A percentile compares a stretch with the other conserved stretches of the same genome.
phyloP scores from a whole-genome alignment of 805 yeast species.

The Candida jianshihensis region DNA sequence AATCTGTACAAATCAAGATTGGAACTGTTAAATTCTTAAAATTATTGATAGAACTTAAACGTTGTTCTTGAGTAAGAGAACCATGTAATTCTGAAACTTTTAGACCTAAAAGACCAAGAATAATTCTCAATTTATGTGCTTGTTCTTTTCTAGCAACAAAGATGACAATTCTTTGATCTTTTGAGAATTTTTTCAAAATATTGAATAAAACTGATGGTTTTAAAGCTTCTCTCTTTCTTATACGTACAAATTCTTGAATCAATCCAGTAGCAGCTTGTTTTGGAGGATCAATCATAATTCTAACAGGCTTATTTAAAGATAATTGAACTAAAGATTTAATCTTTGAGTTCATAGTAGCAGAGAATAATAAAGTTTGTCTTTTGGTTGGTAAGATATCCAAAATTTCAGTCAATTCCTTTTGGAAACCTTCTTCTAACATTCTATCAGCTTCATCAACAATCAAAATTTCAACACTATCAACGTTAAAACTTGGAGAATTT shows the following conservation, averaged over 20 bases:
- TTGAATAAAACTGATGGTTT: conserved; percentile 80
- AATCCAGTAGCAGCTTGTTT: conserved; percentile 89
- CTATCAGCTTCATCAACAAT: conserved; percentile 98
- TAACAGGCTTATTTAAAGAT: conserved; percentile 83
- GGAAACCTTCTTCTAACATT: conserved; percentile 99
- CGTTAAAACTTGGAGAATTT: conserved; percentile 88
- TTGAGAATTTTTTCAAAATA: conserved; percentile 60
- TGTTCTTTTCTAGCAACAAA: conserved; percentile 88
- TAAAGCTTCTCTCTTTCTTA: conserved; percentile 78
- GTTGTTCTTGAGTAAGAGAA: conserved; percentile 84
- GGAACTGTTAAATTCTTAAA: conserved; percentile 83
- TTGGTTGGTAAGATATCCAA: conserved; percentile 79
- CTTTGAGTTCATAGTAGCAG: conserved; percentile 96
- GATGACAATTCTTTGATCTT: conserved; percentile 67
- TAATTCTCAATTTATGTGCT: conserved; percentile 80
- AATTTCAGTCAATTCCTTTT: conserved; percentile 87
- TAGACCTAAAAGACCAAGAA: conserved; percentile 67
- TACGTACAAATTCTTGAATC: conserved; percentile 89
- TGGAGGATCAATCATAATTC: conserved; percentile 95
- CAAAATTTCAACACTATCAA: conserved; percentile 85
- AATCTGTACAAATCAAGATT: conserved; percentile 88
- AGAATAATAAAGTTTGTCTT: conserved; percentile 89
- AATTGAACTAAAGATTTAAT: conserved; percentile 83
- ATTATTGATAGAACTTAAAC: conserved; percentile 73
- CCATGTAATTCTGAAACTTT: conserved; percentile 80